phyloP scores from a whole-genome alignment of 495 filamentous ascomycete genomes.

The Tetracladium setigerum region DNA sequence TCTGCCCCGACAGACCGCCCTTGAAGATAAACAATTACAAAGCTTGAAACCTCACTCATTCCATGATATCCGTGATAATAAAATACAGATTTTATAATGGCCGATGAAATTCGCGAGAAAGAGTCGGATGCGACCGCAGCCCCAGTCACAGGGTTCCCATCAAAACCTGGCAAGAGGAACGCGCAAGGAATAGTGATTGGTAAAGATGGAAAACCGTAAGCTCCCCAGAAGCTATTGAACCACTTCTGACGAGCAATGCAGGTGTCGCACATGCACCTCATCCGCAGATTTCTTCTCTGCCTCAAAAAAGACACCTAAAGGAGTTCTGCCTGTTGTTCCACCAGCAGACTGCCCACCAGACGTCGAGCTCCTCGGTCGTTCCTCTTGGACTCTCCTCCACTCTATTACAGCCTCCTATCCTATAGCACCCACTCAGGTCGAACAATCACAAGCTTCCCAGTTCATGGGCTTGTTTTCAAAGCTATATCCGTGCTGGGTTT shows the following conservation, averaged over 20 bases:
- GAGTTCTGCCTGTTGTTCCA: constrained; percentile 14
- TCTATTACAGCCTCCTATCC: constrained; percentile 86
- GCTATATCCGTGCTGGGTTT: constrained; percentile 91
- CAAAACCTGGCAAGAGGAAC: constrained; percentile 29
- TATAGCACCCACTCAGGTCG: constrained; percentile 44
- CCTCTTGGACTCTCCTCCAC: constrained; percentile 90
- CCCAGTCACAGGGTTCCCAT: constrained; percentile 2
- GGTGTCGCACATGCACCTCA: constrained; percentile 84
- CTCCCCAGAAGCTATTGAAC: background rate
- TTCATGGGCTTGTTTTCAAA: constrained; percentile 76
- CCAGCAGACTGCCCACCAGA: constrained; percentile 63
- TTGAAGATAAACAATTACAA: constrained; percentile 2
- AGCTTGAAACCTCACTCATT: background rate
- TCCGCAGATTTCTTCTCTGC: constrained; percentile 54
- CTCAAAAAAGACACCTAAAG: constrained; percentile 53
- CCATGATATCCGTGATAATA: background rate
- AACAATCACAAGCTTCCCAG: constrained; percentile 67
- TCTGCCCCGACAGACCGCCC: too few relatives aligned
- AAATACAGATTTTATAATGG: constrained; percentile 10
- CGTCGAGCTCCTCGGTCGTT: constrained; percentile 75
- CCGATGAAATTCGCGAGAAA: constrained; percentile 17
- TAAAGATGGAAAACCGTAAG: constrained; percentile 95
- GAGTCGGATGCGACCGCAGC: background rate
- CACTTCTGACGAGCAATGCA: constrained; percentile 25
- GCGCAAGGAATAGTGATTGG: constrained; percentile 82